Evolutionary conservation across 179 eudicot genomes (phyloP).

Genomic region (Silene vulgaris): DNA sequence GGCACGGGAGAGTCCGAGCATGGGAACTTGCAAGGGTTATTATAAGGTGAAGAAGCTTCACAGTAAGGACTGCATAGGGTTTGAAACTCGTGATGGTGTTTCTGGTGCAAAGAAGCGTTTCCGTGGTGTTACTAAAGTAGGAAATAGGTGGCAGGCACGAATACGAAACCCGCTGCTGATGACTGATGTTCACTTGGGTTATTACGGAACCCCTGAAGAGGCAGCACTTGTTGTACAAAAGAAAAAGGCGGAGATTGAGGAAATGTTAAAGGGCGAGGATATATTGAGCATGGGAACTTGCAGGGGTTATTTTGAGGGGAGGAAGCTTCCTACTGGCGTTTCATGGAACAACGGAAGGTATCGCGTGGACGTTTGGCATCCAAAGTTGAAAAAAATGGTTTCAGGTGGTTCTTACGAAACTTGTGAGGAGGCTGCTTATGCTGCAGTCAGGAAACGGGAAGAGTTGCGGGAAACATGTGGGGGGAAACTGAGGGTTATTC

Average conservation of each 20-base stretch:
- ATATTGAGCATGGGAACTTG: not conserved
- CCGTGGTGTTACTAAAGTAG: not conserved
- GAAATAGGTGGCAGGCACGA: slow-evolving; percentile 16
- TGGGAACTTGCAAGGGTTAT: not conserved
- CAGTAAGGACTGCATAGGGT: not conserved
- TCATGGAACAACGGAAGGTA: not conserved
- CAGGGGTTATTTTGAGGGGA: not conserved
- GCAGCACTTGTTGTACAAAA: not conserved
- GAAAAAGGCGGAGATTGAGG: not conserved
- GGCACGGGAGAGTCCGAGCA: not conserved
- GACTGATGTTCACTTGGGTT: slow-evolving; percentile 3
- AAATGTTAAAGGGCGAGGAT: not conserved
- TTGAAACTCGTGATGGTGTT: not conserved
- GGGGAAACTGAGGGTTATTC: too few relatives aligned
- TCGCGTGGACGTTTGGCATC: not conserved
- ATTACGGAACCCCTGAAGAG: slow-evolving; percentile 8
- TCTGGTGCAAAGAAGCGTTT: not conserved
- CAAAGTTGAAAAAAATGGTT: not conserved
- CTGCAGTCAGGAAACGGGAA: not conserved
- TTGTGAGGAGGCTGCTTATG: slow-evolving; percentile 3
- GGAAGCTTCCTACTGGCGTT: not conserved
- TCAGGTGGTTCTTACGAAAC: not conserved
- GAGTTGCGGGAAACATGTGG: too few relatives aligned
- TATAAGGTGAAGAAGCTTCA: not conserved
- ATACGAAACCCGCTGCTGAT: slow-evolving; percentile 1